Evolutionary conservation across 306 rosid genomes (phyloP).

Genomic region (Lathyrus aphaca): DNA sequence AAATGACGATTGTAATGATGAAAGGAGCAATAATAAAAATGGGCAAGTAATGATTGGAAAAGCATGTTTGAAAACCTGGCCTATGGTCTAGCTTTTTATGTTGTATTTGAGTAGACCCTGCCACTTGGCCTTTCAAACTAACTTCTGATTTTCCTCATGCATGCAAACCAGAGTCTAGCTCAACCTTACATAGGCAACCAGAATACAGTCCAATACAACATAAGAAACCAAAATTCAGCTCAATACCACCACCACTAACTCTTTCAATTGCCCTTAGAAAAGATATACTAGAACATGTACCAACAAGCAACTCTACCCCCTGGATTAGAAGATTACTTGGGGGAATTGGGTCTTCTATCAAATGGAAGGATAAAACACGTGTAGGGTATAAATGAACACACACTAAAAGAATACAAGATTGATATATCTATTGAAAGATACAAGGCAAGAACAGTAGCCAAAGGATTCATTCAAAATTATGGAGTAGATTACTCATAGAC

Average conservation of each 20-base stretch:
- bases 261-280: neutral
- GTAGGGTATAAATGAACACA: neutral
- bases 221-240: neutral
- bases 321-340: neutral
- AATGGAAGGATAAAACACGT: neutral
- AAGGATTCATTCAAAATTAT: no score
- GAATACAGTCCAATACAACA: no score
- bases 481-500: neutral
- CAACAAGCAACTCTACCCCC: neutral
- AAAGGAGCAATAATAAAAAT: conserved; percentile 36
- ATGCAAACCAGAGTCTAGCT: no score
- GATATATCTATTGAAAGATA: neutral
- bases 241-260: neutral
- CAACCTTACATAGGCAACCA: no score
- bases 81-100: neutral
- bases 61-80: conserved; percentile 39
- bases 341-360: neutral
- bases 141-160: no score
- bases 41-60: conserved; percentile 56
- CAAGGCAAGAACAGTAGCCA: neutral
- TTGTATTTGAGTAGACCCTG: neutral
- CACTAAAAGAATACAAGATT: neutral
- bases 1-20: conserved; percentile 48
- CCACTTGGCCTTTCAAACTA: neutral
- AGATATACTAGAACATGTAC: neutral